Base-by-base conservation (phyloP, 352 stramenopile genomes). In the Labyrinthula sp. region DNA sequence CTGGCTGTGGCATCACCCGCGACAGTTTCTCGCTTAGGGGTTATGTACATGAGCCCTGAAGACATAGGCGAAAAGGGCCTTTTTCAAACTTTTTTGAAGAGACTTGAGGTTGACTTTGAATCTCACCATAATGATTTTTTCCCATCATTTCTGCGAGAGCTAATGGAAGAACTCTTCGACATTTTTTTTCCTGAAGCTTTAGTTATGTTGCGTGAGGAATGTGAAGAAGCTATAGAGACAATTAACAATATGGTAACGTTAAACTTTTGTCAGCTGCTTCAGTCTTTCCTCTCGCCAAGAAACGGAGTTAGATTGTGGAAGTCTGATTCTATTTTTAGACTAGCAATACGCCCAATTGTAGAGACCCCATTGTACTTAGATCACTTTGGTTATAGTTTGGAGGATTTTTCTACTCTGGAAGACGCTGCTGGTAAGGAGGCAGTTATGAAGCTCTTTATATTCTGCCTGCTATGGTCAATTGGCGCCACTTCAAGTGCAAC, bases 401-500 rank as follows among this genome's bases (percentile, higher is more conserved):
- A 33, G 28, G 28, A 15, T 33, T 12, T 12, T 15, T 12, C 12
- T 15, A 47, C 40, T 15, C 35, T 52, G 23, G 52, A 63, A 14
- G 68, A 77, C 45, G 67, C 82, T 3, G 57, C 65, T 0, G 77
- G 74, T 22, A 62, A 59, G 9, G 75, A 88, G 34, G 55, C 85
- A 1, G 43, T 92, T 2, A 79, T 93, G 65, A 72, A 77, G 0
- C 40, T 90, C 17, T 93, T 87, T 47, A 49, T 92, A 1, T 93
- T 91, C 49, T 82, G 73, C 34, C 62, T 91, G 26, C 64, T 89
- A 0, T 93, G 82, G 82, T 85, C 77, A 7, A 58, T 92, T 1
- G 82, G 82, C 0, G 80, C 76, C 3, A 71, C 73, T 0, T 52
- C 93, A 12, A 60, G 88, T 1, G 77, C 67, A 1, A 60, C 56